phyloP scores from a whole-genome alignment of 768 basidiomycete species.

The Phaffia australis region DNA sequence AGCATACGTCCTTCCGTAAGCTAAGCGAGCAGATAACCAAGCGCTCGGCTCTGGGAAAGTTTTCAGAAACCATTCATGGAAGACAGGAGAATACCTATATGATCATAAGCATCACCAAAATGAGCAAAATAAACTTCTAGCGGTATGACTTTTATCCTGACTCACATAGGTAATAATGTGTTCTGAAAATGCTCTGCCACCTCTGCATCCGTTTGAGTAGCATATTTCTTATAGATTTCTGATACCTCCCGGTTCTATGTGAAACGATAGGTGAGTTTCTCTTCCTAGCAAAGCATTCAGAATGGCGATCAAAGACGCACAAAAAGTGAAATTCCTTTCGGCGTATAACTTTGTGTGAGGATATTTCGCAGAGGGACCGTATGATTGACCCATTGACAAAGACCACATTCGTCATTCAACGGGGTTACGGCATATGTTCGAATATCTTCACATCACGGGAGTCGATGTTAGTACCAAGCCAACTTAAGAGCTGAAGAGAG shows the following conservation, averaged over 20 bases:
- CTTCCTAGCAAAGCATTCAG: background rate
- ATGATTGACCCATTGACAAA: slow-evolving; percentile 97
- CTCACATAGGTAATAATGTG: slow-evolving; percentile 6
- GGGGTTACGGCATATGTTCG: slow-evolving; percentile 98
- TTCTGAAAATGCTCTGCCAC: slow-evolving; percentile 17
- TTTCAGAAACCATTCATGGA: slow-evolving; percentile 95
- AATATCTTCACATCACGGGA: slow-evolving; percentile 50
- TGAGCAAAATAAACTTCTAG: background rate
- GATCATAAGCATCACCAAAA: background rate
- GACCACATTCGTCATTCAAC: slow-evolving; percentile 90
- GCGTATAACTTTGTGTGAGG: slow-evolving; percentile 56
- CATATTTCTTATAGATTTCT: slow-evolving; percentile 20
- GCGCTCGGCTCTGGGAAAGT: slow-evolving; percentile 93
- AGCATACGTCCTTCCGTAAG: slow-evolving; percentile 77
- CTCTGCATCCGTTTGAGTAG: slow-evolving; percentile 10
- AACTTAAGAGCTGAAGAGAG: background rate
- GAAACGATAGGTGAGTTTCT: background rate
- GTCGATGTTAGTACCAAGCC: background rate
- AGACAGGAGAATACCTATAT: slow-evolving; percentile 64
- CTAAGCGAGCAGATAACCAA: slow-evolving; percentile 79
- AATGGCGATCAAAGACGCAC: slow-evolving; percentile 38
- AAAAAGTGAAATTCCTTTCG: slow-evolving; percentile 44
- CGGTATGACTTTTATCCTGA: background rate
- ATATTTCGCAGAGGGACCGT: slow-evolving; percentile 72
- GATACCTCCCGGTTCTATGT: slow-evolving; percentile 32